Base-by-base conservation (phyloP, 2,329 filamentous ascomycete species). In the Colletotrichum orchidophilum region DNA sequence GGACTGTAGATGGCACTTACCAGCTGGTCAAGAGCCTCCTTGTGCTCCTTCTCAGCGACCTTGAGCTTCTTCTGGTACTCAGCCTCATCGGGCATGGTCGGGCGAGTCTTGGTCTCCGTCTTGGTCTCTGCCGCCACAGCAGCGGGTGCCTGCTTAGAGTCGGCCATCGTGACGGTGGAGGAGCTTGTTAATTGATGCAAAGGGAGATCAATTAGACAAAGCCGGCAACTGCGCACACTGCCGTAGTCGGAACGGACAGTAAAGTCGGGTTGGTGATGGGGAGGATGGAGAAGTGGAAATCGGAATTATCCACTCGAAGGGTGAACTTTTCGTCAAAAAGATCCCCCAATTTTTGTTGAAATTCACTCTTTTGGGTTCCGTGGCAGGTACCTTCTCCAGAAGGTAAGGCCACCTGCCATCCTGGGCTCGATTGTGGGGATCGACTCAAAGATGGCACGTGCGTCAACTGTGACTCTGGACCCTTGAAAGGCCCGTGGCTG, bases 21-120 rank as follows among this genome's bases (percentile, higher is more conserved):
- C 77, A 84, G 77, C 73, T 78, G 79, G 76, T 94, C 91, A 85
- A 96, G 93, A 58, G 92, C 88, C 63, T 90, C 90, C 79, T 92
- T 87, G 84, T 97, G 92, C 75, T 93, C 94, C 86, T 97, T 97
- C 84, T 98, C 94, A 29, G 93, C 93, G 84, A 93, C 90, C 61
- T 90, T 91, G 73, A 97, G 87, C 74, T 89, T 88, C 80, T 91
- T 88, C 85, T 97, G 95, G 87, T 92, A 99, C 76, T 87, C 86
- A 75, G 92, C 92, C 85, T 96, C 93, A 82, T 98, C 94, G 57
- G 96, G 96, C 87, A 93, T 94, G 83, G 93, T 89, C 64, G 95
- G 95, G 84, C 91, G 94, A 78, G 84, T 80, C 74, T 83, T 82
- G 70, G 80, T 79, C 73, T 84, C 80, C 67, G 82, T 82, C 76